A percentile compares a stretch with the other conserved stretches of the same genome.
Conservation (phyloP, 208 protist genomes). For the Wallacemonas sp. region DNA sequence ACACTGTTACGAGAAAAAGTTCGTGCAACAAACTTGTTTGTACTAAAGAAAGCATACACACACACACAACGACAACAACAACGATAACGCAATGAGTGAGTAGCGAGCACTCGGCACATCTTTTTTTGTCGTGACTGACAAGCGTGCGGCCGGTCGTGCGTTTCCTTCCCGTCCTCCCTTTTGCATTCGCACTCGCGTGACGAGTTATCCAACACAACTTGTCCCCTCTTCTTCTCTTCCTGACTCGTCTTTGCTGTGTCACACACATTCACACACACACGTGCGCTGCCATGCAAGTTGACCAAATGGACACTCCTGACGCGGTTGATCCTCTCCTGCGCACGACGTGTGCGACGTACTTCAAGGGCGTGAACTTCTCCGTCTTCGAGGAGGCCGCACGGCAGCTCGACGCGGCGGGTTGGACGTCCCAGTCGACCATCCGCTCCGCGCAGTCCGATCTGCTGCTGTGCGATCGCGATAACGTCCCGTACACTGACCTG, state of each 20-base stretch:
- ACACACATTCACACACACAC: not conserved
- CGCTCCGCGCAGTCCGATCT: conserved; percentile 41
- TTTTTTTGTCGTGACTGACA: too few species aligned
- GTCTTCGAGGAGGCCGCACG: conserved; percentile 86
- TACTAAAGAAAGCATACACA: too few species aligned
- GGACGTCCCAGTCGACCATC: conserved; percentile 31
- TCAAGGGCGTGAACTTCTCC: conserved; percentile 51
- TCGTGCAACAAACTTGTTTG: too few species aligned
- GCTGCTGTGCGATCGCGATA: conserved; percentile 81
- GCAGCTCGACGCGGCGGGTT: conserved; percentile 59
- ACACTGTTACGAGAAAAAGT: too few species aligned
- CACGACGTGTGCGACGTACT: conserved; percentile 11
- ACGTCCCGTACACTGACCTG: conserved; percentile 75
- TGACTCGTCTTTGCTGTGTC: not conserved
- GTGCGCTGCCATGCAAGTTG: not conserved
- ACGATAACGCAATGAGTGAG: too few species aligned
- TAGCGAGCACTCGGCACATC: too few species aligned
- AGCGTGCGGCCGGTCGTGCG: not conserved
- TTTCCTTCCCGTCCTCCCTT: not conserved
- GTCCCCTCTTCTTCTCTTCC: conserved; percentile 15
- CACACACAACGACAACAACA: not conserved
- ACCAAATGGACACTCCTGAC: not conserved
- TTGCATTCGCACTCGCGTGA: not conserved
- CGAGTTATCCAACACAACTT: not conserved
- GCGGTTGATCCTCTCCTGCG: not conserved